Conservation (phyloP, 139 green algal genomes). For the Mychonastes homosphaera region DNA sequence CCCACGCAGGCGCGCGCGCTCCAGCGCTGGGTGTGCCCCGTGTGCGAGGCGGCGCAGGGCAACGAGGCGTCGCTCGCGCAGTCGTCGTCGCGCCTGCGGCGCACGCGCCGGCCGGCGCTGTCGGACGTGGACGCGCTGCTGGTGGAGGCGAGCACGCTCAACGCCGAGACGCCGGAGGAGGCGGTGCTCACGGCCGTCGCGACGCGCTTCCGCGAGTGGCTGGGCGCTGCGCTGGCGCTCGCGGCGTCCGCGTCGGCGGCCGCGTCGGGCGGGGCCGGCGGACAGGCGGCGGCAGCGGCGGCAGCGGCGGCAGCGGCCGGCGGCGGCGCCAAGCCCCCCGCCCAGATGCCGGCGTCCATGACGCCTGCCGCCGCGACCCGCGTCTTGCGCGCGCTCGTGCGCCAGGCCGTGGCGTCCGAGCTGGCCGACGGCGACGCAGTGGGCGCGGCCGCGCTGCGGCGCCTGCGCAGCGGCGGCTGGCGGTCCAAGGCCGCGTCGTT, state of each 20-base stretch:
- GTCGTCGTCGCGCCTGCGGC: constrained; percentile 7
- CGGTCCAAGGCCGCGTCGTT: neutral
- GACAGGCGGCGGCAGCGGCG: too few species aligned
- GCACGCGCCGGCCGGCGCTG: constrained; percentile 16
- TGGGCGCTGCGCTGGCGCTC: too few species aligned
- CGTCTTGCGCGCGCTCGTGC: too few species aligned
- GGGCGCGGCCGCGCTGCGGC: constrained; percentile 3
- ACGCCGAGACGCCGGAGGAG: constrained; percentile 18
- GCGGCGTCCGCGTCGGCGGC: too few species aligned
- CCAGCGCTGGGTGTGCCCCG: constrained; percentile 45
- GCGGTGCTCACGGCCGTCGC: constrained; percentile 21
- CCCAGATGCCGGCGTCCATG: too few species aligned
- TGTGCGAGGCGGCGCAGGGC: constrained; percentile 42
- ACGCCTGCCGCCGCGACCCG: too few species aligned
- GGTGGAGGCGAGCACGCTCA: constrained; percentile 12
- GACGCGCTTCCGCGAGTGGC: constrained; percentile 19
- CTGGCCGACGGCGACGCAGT: constrained; percentile 2
- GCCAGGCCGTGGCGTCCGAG: too few species aligned
- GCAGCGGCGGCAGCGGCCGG: too few species aligned
- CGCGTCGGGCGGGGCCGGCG: too few species aligned
- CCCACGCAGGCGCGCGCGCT: constrained; percentile 1
- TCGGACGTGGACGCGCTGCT: constrained; percentile 28
- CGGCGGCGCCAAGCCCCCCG: too few species aligned
- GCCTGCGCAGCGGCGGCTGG: constrained; percentile 6
- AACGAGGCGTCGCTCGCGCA: constrained; percentile 17